Percentiles rank a stretch among this genome's conserved stretches.
Evolutionary conservation across 1,284 basidiomycete species (phyloP).

Genomic region (Moesziomyces sp.): DNA sequence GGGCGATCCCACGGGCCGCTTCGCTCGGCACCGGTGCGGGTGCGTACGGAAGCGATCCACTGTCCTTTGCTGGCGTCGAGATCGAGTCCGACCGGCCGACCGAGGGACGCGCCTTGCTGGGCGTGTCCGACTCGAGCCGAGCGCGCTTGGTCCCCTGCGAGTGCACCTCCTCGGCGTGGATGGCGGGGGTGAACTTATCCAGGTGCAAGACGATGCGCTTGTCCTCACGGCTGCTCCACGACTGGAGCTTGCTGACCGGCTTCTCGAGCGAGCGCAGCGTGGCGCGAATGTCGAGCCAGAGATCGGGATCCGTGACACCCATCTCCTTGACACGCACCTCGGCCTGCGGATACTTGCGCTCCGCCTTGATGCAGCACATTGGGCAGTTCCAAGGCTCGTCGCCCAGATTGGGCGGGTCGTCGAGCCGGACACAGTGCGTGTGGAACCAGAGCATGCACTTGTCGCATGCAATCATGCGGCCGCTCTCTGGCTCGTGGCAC

Average conservation of each 20-base stretch:
- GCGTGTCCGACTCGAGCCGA: slow-evolving; percentile 36
- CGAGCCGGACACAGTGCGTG: slow-evolving; percentile 60
- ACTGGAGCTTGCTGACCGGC: slow-evolving; percentile 60
- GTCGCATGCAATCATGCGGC: slow-evolving; percentile 66
- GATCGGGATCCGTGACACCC: slow-evolving; percentile 48
- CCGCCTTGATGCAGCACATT: slow-evolving; percentile 66
- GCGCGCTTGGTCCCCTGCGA: slow-evolving; percentile 39
- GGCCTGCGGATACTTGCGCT: slow-evolving; percentile 62
- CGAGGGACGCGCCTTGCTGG: slow-evolving; percentile 29
- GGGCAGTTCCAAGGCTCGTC: slow-evolving; percentile 64
- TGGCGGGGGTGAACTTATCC: slow-evolving; percentile 62
- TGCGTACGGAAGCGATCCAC: slow-evolving; percentile 20
- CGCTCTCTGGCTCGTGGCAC: slow-evolving; percentile 60
- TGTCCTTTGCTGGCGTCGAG: slow-evolving; percentile 31
- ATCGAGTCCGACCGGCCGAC: slow-evolving; percentile 28
- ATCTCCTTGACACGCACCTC: slow-evolving; percentile 64
- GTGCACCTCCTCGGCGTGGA: slow-evolving; percentile 48
- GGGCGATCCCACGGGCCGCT: slow-evolving; percentile 24
- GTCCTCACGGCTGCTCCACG: slow-evolving; percentile 50
- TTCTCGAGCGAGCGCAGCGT: slow-evolving; percentile 59
- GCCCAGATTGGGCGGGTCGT: slow-evolving; percentile 48
- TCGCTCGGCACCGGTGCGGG: slow-evolving; percentile 40
- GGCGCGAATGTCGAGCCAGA: slow-evolving; percentile 64
- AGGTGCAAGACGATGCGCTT: slow-evolving; percentile 62
- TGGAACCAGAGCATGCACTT: slow-evolving; percentile 67